Evolutionary conservation across 2,329 filamentous ascomycete genomes (phyloP), one percentile per base, ranked within the genome.

Genomic region (Cytospora chrysosperma): DNA sequence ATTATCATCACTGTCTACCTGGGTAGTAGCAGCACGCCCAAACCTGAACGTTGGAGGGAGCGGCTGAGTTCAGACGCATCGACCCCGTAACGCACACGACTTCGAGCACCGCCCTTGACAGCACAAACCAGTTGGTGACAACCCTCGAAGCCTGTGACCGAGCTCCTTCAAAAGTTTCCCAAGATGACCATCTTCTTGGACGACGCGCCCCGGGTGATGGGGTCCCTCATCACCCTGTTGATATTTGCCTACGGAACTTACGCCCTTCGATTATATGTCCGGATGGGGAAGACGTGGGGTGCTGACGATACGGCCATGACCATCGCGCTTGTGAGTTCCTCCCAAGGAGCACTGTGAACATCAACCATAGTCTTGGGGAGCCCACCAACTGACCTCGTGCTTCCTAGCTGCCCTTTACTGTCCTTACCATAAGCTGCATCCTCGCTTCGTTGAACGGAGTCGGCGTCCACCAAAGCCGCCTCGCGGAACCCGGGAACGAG

Each of bases 221-320:
- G 61, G 30, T 60, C 60, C 12, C 19, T 63, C 50, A 30, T 55
- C 21, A 60, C 37, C 13, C 26, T 65, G 27, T 53, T 58, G 56
- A 21, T 57, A 27, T 56, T 65, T 9, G 51, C 60, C n/a, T 50
- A 63, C 15, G 28, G 47, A 9, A 63, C 55, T n/a, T 65, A 56
- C 7, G 52, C 17, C 8, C 61, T 65, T 4, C 40, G 63, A 40
- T 51, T 65, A 15, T 57, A 59, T 26, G 60, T 65, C 28, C 63
- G 63, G 15, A 17, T 50, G 21, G 53, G 61, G 13, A 52, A 59
- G 28, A 65, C 56, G 34, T 65, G 63, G 63, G 63, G 60, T 49
- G 15, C 49, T 26, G 63, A 65, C 32, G 63, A 65, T 27, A 40
- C 55, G 26, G 60, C 62, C 32, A 65, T 65, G 63, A 52, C 63